These are phyloP conservation scores for Colletotrichum paranaense DNA, from an alignment of 2,329 filamentous ascomycete species.

Conservation along the genomic window DNA sequence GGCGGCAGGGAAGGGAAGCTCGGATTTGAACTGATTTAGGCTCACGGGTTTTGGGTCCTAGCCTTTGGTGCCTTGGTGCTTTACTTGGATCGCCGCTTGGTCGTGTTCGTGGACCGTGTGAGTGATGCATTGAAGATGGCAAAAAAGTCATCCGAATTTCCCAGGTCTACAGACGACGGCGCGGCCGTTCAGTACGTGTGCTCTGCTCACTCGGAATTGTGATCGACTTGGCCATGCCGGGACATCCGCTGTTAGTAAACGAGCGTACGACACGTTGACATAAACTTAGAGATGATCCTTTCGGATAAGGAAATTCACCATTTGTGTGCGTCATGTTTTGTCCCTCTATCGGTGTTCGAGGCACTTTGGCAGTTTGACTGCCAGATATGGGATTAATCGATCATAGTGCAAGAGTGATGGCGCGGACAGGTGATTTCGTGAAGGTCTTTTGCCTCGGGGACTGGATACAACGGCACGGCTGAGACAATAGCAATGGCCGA, in stretches of 20 bases:
- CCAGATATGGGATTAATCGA: neutral
- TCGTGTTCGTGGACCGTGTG: neutral
- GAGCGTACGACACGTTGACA: neutral
- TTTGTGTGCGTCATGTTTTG: neutral
- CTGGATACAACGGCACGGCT: neutral
- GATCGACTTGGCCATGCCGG: neutral
- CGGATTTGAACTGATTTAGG: constrained; percentile 10
- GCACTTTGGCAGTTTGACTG: neutral
- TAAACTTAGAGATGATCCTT: neutral
- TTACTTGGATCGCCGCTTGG: constrained; percentile 2
- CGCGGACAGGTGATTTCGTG: neutral
- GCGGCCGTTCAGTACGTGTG: neutral
- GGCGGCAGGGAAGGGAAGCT: neutral
- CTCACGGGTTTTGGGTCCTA: neutral
- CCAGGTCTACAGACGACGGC: neutral
- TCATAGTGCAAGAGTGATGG: neutral
- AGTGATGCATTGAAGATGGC: neutral
- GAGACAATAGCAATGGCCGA: constrained; percentile 17
- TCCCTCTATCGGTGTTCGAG: constrained; percentile 3
- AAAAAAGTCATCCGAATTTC: neutral
- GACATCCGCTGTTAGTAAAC: neutral
- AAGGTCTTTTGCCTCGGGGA: neutral
- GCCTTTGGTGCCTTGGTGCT: neutral
- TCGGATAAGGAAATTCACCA: neutral
- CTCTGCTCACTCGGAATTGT: neutral